Base-by-base conservation (phyloP, 495 filamentous ascomycete genomes). In the Xylaria longipes region DNA sequence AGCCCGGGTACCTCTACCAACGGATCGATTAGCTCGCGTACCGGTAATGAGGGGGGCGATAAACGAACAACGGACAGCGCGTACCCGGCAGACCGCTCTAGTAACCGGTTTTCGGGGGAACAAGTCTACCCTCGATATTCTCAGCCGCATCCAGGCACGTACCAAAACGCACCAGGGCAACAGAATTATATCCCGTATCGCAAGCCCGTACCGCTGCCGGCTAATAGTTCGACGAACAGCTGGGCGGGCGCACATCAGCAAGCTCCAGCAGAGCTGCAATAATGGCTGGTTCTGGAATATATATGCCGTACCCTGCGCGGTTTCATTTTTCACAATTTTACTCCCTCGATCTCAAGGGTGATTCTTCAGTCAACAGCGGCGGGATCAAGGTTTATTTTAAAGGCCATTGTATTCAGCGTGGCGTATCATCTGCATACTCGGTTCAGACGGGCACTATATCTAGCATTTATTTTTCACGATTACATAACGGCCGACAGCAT, bases 231-330 rank as follows among this genome's bases (percentile, higher is more conserved):
- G 29, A 11, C 39, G 27, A 60, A 60, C 52, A 52, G 66, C 25
- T 68, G 37, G 52, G 50, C 22, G 7, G 39, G 39, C 11, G 9
- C 7, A n/a, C 22, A 31, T 27, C 52, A 57, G 39, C 66, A 57
- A n/a, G 17, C 35, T 45, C 37, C 39, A 14, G 67, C 67, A 15
- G 67, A 69, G 67, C 20, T 69, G 56, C 67, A 69, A 43, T 69
- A 50, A 69, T n/a, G 50, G 20, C 22, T 25, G 25, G 2, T 17
- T 22, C 33, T n/a, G 37, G 7, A 6, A 41, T 41, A 41, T 25
- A 12, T 22, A 64, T 33, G 35, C 27, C 1, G 25, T 66, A n/a
- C 41, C 41, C 27, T 1, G 3, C 1, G 17, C 25, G 6, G n/a
- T 48, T 48, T 15, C n/a, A 12, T 54, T 65, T 22, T 14, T 37